Evolutionary conservation across 2,329 filamentous ascomycete genomes (phyloP).

Genomic region (Penicillium sp.): DNA sequence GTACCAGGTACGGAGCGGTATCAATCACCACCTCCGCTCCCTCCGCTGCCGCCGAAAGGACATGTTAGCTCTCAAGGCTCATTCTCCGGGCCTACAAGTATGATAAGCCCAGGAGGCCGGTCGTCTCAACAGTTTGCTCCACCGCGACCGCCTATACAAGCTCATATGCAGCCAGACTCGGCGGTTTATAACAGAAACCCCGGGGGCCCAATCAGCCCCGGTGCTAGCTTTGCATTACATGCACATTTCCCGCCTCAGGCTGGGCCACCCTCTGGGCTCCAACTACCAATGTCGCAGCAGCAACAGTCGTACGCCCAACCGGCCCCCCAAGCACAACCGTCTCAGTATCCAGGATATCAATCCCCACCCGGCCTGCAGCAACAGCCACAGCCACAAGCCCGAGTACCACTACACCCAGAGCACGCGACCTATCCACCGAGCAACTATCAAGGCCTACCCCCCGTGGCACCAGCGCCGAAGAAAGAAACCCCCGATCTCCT

Average conservation of each 20-base stretch:
- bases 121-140: constrained; percentile 27
- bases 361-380: constrained; percentile 22
- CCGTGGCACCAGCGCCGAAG: constrained; percentile 31
- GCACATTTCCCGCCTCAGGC: background rate
- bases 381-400: constrained; percentile 25
- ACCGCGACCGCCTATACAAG: constrained; percentile 9
- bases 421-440: constrained; percentile 21
- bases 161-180: constrained; percentile 2
- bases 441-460: constrained; percentile 27
- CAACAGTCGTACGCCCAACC: constrained; percentile 24
- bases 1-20: constrained; percentile 29
- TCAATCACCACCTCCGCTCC: constrained; percentile 35
- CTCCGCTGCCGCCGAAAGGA: constrained; percentile 43
- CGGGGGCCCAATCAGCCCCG: background rate
- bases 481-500: constrained; percentile 58
- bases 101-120: constrained; percentile 11
- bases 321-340: background rate
- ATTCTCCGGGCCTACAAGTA: constrained; percentile 12
- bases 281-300: constrained; percentile 16
- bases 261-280: constrained; percentile 3
- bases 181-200: constrained; percentile 6
- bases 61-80: constrained; percentile 23
- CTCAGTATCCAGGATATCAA: constrained; percentile 27
- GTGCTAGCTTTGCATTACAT: background rate
- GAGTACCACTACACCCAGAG: constrained; percentile 37